Conservation (phyloP, 2,329 filamentous ascomycete genomes). For the Macroventuria anomochaeta region DNA sequence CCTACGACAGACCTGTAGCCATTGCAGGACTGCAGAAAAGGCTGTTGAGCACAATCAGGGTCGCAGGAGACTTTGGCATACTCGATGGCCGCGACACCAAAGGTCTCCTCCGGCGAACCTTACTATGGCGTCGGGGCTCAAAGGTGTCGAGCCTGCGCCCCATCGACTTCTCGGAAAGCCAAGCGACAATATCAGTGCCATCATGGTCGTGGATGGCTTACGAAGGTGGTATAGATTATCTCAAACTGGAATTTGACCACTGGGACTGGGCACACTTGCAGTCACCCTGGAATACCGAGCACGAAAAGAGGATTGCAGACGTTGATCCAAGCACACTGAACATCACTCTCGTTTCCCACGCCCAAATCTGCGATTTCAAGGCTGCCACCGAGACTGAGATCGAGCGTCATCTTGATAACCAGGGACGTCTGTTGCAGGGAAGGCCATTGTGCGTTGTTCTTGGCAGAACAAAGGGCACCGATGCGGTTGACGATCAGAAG, state of each 20-base stretch:
- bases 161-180: not conserved
- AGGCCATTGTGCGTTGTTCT: too few species aligned
- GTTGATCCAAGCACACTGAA: too few species aligned
- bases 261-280: constrained; percentile 5
- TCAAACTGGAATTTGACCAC: constrained; percentile 4
- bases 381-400: too few species aligned
- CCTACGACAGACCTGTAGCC: constrained; percentile 40
- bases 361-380: too few species aligned
- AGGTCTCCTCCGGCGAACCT: not conserved
- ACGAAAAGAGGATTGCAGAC: too few species aligned
- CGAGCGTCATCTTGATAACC: too few species aligned
- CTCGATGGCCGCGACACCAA: not conserved
- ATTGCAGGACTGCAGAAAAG: constrained; percentile 44
- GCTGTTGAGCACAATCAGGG: constrained; percentile 26
- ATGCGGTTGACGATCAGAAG: too few species aligned
- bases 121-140: not conserved
- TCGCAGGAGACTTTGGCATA: not conserved
- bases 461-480: too few species aligned
- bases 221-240: constrained; percentile 25
- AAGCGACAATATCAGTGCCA: not conserved
- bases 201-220: constrained; percentile 33
- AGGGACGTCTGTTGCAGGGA: too few species aligned
- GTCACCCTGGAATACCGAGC: too few species aligned
- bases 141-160: not conserved
- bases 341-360: too few species aligned